Base-by-base conservation (phyloP, 331 rosid species). In the Saraca asoca region DNA sequence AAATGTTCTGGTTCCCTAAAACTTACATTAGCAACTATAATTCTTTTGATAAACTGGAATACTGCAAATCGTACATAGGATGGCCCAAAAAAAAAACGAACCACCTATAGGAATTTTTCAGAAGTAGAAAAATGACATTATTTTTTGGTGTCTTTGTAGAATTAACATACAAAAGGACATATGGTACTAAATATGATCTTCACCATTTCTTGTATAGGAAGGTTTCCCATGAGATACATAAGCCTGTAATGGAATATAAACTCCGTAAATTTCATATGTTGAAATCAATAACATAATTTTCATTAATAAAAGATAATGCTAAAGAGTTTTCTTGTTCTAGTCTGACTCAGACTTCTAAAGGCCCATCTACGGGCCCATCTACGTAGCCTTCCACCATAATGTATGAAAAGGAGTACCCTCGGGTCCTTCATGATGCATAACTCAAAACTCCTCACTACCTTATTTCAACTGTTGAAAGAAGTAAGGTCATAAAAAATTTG, bases 341-440 rank as follows among this genome's bases (percentile, higher is more conserved):
- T 60, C 50, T 53, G 34, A 84, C 98, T 90, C 66, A 86, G 77
- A 82, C 75, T 84, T 90, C 97, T 59, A 77, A 59, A 52, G 98
- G 88, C 33, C 95, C 98, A 37, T 90, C 97, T 61, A 90, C 62
- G 49, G 98, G 88, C 33, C 95, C 98, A 37, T 90, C 97, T 61
- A 90, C 81, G 64, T 81, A 93, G 76, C 98, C 98, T 81, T 93
- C 98, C 52, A 74, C 95, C 52, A 93, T 80, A 93, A 75, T 6
- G 91, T 77, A 79, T 93, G 97, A 77, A 72, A 87, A 2, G 98
- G 97, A 78, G 86, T 80, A 72, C 97, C 98, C 75, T 81, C 67
- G 13, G 80, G 85, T 57, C 97, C 98, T 79, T 87, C 96, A 11
- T 86, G 87, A 77, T 90, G 90, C 98, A 93, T 93, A 15, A 93